Conservation (phyloP, 176 grass and related monocot species). For the Lolium perenne region DNA sequence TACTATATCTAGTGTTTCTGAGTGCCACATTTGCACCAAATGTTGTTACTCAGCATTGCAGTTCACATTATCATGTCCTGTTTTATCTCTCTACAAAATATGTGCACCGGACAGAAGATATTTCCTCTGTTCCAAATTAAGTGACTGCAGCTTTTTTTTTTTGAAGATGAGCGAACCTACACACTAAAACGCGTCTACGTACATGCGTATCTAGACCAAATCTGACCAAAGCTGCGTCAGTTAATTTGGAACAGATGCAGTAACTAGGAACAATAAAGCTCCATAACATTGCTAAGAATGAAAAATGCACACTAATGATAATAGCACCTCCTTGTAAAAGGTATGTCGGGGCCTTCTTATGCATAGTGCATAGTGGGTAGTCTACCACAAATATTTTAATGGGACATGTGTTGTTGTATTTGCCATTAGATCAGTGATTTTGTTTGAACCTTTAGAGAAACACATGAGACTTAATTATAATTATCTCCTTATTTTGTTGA, state of each 20-base stretch:
- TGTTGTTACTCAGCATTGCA: background rate
- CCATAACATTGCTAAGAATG: background rate
- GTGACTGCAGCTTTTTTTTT: too few relatives aligned
- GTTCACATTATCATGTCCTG: background rate
- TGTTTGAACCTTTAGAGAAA: background rate
- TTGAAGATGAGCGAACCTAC: too few relatives aligned
- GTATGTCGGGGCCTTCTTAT: background rate
- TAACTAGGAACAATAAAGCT: background rate
- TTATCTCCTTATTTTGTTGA: background rate
- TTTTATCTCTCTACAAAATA: background rate
- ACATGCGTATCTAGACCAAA: too few relatives aligned
- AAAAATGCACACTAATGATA: background rate
- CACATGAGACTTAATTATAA: background rate
- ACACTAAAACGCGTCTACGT: too few relatives aligned
- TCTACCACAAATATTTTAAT: background rate
- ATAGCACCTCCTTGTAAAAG: background rate
- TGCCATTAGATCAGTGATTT: background rate
- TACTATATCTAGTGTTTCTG: constrained; percentile 2
- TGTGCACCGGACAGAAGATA: background rate
- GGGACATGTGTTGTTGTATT: background rate
- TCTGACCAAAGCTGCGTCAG: too few relatives aligned
- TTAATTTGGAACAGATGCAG: background rate
- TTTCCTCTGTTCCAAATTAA: too few relatives aligned
- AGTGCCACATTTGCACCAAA: background rate
- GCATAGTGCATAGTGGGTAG: background rate